phyloP scores from a whole-genome alignment of 2,329 filamentous ascomycete species.

The Trichoderma endophyticum region DNA sequence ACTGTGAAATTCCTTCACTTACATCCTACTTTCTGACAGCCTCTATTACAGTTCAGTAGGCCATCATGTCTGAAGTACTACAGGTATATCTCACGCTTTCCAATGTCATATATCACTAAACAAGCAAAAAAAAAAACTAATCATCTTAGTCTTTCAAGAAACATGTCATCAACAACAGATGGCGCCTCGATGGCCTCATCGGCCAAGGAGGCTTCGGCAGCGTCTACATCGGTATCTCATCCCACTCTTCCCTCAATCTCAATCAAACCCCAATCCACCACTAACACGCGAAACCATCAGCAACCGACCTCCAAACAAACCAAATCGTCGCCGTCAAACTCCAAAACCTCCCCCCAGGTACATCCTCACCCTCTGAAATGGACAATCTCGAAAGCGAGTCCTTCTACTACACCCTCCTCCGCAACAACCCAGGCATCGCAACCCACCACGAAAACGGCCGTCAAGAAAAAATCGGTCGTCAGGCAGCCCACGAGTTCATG shows the following conservation, averaged over 20 bases:
- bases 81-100: not conserved
- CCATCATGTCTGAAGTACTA: not conserved
- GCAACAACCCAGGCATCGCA: constrained; percentile 24
- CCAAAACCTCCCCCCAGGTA: not conserved
- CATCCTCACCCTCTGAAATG: not conserved
- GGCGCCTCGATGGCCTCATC: constrained; percentile 10
- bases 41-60: not conserved
- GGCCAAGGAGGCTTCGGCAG: constrained; percentile 13
- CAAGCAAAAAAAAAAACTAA: not conserved
- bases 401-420: constrained; percentile 20
- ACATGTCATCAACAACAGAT: not conserved
- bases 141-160: not conserved
- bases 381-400: constrained; percentile 21
- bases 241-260: not conserved
- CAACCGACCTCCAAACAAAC: constrained; percentile 25
- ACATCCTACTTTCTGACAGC: not conserved
- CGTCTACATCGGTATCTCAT: constrained; percentile 9
- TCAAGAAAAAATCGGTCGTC: constrained; percentile 5
- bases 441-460: constrained; percentile 24
- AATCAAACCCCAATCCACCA: not conserved
- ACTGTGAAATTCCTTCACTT: not conserved
- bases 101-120: not conserved
- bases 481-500: constrained; percentile 23
- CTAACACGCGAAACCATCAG: not conserved
- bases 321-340: constrained; percentile 37